A percentile compares a stretch with the other conserved stretches of the same genome.
phyloP scores from a whole-genome alignment of 805 yeast species.

The Ogataea polymorpha region DNA sequence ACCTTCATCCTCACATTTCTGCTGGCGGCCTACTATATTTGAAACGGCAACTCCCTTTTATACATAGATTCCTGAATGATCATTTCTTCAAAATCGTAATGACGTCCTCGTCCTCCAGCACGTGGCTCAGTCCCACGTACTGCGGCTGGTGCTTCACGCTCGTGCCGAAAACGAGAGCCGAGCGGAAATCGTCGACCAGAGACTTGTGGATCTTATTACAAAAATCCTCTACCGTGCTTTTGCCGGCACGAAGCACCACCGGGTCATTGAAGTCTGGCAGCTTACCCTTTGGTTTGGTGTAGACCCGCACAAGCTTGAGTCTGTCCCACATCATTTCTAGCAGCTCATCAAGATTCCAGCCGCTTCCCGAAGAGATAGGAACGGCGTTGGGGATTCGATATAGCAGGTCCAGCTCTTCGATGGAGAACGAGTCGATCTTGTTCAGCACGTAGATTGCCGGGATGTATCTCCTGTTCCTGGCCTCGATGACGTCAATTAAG shows the following conservation, averaged over 20 bases:
- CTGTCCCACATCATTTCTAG: constrained; percentile 94
- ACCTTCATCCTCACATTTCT: constrained; percentile 53
- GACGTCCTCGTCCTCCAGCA: constrained; percentile 92
- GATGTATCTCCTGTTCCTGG: constrained; percentile 84
- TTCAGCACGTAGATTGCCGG: constrained; percentile 94
- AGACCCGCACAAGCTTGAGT: constrained; percentile 87
- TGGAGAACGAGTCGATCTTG: constrained; percentile 91
- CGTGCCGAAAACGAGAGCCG: constrained; percentile 88
- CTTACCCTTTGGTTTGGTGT: constrained; percentile 94
- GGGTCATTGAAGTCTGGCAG: constrained; percentile 95
- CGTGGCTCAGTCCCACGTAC: constrained; percentile 84
- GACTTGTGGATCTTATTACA: constrained; percentile 96
- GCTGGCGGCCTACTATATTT: constrained; percentile 55
- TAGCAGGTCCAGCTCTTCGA: constrained; percentile 87
- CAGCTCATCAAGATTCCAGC: constrained; percentile 96
- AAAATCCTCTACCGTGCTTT: constrained; percentile 88
- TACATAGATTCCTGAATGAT: constrained; percentile 1
- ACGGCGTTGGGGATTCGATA: constrained; percentile 95
- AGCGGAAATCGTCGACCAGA: constrained; percentile 87
- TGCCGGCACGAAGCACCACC: constrained; percentile 79
- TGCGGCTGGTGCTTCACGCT: constrained; percentile 98
- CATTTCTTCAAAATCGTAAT: constrained; percentile 84
- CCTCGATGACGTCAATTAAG: constrained; percentile 89
- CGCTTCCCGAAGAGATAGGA: constrained; percentile 92
- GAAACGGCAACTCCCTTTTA: background rate